phyloP scores from a whole-genome alignment of 441 rosid genomes.

The Pelargonium citronellum region DNA sequence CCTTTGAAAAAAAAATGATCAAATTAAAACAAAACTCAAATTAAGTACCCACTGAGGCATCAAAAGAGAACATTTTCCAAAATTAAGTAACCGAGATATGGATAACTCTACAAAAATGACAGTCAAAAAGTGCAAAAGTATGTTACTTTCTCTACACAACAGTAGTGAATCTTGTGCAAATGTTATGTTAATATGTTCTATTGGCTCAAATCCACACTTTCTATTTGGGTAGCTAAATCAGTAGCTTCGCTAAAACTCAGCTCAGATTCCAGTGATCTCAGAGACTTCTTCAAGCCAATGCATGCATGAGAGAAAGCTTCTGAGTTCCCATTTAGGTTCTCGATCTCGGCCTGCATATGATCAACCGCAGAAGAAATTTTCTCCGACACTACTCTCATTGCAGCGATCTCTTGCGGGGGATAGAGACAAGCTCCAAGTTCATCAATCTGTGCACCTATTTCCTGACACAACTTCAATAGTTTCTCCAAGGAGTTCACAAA shows the following conservation, averaged over 20 bases:
- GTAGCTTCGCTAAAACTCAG: slow-evolving; percentile 26
- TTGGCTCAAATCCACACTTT: slow-evolving; percentile 39
- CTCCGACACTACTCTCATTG: slow-evolving; percentile 38
- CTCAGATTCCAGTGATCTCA: slow-evolving; percentile 42
- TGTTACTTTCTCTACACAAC: not conserved
- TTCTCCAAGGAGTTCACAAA: slow-evolving; percentile 72
- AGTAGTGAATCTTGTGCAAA: not conserved
- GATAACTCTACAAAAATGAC: no score
- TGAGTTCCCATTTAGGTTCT: slow-evolving; percentile 35
- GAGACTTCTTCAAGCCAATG: slow-evolving; percentile 31
- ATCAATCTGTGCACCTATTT: slow-evolving; percentile 55
- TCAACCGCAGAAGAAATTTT: slow-evolving; percentile 30
- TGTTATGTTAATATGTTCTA: slow-evolving; percentile 25
- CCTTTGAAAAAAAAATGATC: no score
- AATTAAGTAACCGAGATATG: no score
- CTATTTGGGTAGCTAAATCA: slow-evolving; percentile 44
- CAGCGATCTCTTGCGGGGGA: slow-evolving; percentile 70
- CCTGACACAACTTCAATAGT: slow-evolving; percentile 59
- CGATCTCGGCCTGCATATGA: slow-evolving; percentile 41
- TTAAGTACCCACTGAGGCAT: no score
- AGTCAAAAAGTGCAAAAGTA: no score
- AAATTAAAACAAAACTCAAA: no score
- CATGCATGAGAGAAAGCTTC: slow-evolving; percentile 51
- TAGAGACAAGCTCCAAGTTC: slow-evolving; percentile 86
- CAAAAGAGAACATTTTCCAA: no score